Conservation (phyloP, 495 filamentous ascomycete genomes). For the Umbilicaria muhlenbergii region DNA sequence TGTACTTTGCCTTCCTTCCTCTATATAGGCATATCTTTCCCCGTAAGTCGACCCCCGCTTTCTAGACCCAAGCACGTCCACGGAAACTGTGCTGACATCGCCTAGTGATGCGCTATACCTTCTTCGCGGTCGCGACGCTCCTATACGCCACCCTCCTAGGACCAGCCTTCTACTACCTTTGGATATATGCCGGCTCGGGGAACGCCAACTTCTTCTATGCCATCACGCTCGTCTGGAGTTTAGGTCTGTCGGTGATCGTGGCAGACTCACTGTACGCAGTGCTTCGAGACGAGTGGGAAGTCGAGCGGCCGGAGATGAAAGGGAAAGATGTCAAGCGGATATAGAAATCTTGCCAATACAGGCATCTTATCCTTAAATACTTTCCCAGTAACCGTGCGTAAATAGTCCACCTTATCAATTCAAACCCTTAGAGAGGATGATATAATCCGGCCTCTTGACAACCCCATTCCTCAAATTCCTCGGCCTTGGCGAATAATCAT, state of each 20-base stretch:
- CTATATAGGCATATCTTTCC: conserved; percentile 93
- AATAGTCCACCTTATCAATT: background rate
- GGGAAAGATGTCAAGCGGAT: conserved; percentile 81
- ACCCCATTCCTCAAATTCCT: conserved; percentile 48
- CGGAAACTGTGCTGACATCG: background rate
- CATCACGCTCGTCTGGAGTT: conserved; percentile 92
- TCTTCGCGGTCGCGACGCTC: conserved; percentile 64
- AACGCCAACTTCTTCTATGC: conserved; percentile 99
- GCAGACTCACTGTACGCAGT: conserved; percentile 78
- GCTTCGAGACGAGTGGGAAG: conserved; percentile 85
- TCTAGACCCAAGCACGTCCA: conserved; percentile 1
- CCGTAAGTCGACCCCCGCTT: conserved; percentile 31
- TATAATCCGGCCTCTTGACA: conserved; percentile 48
- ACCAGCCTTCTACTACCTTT: conserved; percentile 90
- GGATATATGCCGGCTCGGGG: conserved; percentile 95
- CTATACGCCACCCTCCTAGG: conserved; percentile 80
- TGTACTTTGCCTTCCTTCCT: conserved; percentile 70
- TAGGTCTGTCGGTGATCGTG: conserved; percentile 67
- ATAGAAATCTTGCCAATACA: conserved; percentile 19
- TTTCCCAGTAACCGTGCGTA: background rate
- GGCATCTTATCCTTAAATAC: conserved; percentile 3
- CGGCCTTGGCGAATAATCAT: conserved; percentile 49
- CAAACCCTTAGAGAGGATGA: conserved; percentile 52
- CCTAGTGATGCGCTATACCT: conserved; percentile 81
- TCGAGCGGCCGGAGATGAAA: conserved; percentile 74